Base-by-base conservation (phyloP, 352 stramenopile genomes). In the Globisporangium recalcitrans region DNA sequence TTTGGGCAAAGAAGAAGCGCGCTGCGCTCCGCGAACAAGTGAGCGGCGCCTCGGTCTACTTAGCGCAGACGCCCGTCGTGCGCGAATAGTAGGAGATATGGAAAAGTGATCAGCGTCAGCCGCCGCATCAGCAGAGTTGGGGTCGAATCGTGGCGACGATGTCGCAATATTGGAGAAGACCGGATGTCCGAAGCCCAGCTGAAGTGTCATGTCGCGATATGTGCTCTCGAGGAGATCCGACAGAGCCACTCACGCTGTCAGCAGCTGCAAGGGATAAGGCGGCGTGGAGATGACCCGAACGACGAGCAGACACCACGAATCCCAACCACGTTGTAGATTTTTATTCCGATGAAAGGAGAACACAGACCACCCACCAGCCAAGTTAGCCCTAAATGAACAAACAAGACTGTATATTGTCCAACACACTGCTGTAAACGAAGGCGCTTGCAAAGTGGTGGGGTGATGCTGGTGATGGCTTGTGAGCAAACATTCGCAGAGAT, bases 11-110 rank as follows among this genome's bases (percentile, higher is more conserved):
- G 51, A 73, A 71, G 21, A 80, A 70, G 34, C 62, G 80, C 27
- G 67, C 74, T 19, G 61, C 69, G 53, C 70, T 92, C 3, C 79
- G 82, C 47, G 72, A 82, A 27, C 67, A 88, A 49, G 80, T 79
- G 52, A 74, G 70, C 2, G 67, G 72, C 19, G 71, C 54, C 24
- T 64, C 58, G 52, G 73, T 80, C 21, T 74, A 82, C 47, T 53
- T 78, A 9, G 48, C 49, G 9, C 72, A 73, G 49, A 69, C 68
- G 13, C 63, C 68, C 36, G 51, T 38, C 36, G 32, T 59, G 52
- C 52, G 34, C 3, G 21, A 59, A 21, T 59, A 48, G 24, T 11
- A 7, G 4, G n/a, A 27, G 10, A 14, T 29, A 42, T 42, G 9
- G 19, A 7, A 14, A 38, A 22, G 24, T n/a, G 6, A 38, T n/a